These are phyloP conservation scores for Fusarium coicis DNA, from an alignment of 2,329 filamentous ascomycete species.

Conservation along the genomic window DNA sequence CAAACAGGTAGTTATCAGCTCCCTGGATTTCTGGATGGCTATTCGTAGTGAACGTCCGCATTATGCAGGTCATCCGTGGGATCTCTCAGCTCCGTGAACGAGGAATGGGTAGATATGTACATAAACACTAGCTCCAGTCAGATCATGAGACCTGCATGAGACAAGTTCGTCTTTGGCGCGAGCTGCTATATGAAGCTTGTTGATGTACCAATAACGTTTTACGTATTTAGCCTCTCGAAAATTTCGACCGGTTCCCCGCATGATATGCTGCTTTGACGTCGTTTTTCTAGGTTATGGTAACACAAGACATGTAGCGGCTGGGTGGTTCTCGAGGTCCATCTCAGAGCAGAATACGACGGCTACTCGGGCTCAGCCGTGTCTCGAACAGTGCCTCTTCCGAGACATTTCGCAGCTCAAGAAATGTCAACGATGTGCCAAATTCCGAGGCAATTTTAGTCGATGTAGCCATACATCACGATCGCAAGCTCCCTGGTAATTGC, in stretches of 20 bases:
- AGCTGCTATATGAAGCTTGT: too few species aligned
- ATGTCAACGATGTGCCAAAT: rapidly evolving
- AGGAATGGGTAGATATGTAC: too few species aligned
- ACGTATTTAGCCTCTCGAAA: background rate
- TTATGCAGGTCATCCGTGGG: too few species aligned
- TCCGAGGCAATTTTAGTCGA: background rate
- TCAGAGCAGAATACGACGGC: background rate
- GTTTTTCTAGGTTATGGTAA: rapidly evolving
- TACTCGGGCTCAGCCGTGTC: background rate
- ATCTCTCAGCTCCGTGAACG: too few species aligned
- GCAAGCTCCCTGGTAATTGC: too few species aligned
- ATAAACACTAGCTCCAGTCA: too few species aligned
- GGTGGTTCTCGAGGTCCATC: rapidly evolving
- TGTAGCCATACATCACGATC: rapidly evolving
- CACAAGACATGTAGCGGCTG: background rate
- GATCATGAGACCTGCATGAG: too few species aligned
- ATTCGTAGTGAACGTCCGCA: too few species aligned
- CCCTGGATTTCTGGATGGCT: too few species aligned
- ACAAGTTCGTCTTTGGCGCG: too few species aligned
- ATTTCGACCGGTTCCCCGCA: background rate
- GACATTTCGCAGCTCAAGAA: background rate
- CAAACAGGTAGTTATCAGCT: too few species aligned
- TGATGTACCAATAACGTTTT: background rate
- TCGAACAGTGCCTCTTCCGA: background rate
- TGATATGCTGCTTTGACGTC: rapidly evolving